A percentile compares a stretch with the other conserved stretches of the same genome.
phyloP scores from a whole-genome alignment of 192 early-diverging fungal genomes.

The Phlyctochytrium arcticum region DNA sequence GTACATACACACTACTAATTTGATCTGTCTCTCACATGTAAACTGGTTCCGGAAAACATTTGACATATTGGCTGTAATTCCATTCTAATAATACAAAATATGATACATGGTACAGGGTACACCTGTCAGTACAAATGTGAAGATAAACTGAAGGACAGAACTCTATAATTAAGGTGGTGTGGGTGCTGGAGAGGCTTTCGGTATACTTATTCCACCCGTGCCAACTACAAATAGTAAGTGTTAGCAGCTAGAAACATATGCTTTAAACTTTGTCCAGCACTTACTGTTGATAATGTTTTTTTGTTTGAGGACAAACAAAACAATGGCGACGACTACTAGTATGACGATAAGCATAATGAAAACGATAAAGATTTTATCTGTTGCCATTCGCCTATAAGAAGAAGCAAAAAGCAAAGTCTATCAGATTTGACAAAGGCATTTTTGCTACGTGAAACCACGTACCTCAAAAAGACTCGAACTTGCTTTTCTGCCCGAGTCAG shows the following conservation, averaged over 20 bases:
- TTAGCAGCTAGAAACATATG: background rate
- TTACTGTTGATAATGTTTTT: slow-evolving; percentile 30
- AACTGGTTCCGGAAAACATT: no score
- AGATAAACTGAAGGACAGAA: no score
- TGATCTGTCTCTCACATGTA: no score
- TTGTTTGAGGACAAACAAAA: slow-evolving; percentile 40
- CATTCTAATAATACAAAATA: no score
- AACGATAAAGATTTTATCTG: slow-evolving; percentile 55
- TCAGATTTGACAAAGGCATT: background rate
- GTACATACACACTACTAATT: no score
- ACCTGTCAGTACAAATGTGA: no score
- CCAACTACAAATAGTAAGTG: background rate
- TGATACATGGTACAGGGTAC: no score
- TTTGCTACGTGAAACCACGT: no score
- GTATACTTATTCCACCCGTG: background rate
- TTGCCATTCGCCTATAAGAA: slow-evolving; percentile 44
- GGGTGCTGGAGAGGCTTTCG: no score
- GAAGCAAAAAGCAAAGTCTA: background rate
- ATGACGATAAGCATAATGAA: slow-evolving; percentile 56
- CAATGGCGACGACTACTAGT: slow-evolving; percentile 47
- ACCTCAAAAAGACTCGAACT: slow-evolving; percentile 54
- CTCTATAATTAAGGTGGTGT: no score
- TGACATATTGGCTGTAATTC: no score
- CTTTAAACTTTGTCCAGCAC: background rate
- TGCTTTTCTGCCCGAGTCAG: slow-evolving; percentile 58